Conservation (phyloP, 805 yeast species). For the Phaffomyces antillensis region DNA sequence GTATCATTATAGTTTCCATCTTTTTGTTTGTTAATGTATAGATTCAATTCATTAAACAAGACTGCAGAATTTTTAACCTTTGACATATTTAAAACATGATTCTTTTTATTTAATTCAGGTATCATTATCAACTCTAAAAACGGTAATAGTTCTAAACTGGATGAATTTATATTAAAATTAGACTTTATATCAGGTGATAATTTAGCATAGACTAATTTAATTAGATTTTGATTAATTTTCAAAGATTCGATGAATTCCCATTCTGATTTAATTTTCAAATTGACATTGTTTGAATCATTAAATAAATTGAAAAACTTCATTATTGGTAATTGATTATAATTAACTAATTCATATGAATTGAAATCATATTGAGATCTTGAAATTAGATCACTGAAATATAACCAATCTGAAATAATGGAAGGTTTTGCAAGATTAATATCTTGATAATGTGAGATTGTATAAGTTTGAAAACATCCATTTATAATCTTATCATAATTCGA, state of each 20-base stretch:
- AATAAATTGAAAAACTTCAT: conserved; percentile 59
- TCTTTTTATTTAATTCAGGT: conserved; percentile 18
- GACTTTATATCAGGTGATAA: conserved; percentile 11
- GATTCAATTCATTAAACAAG: conserved; percentile 24
- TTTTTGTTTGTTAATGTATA: conserved; percentile 30
- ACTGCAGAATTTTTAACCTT: conserved; percentile 22
- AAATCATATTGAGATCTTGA: conserved; percentile 34
- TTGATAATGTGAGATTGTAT: conserved; percentile 52
- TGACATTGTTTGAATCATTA: conserved; percentile 46
- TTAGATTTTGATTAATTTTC: conserved; percentile 11
- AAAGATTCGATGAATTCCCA: conserved; percentile 22
- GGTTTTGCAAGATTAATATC: conserved; percentile 61
- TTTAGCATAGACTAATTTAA: conserved; percentile 7
- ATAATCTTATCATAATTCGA: conserved; percentile 56
- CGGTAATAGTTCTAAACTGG: conserved; percentile 29
- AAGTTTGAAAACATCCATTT: conserved; percentile 64
- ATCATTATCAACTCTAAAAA: conserved; percentile 25
- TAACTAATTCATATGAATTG: conserved; percentile 36
- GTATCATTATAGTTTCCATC: conserved; percentile 26
- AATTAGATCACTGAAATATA: conserved; percentile 61
- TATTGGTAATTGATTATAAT: conserved; percentile 51
- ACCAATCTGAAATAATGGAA: conserved; percentile 63
- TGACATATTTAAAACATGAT: background rate
- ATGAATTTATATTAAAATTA: conserved; percentile 7
- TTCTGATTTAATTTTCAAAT: conserved; percentile 23